phyloP scores from a whole-genome alignment of 1,284 basidiomycete species.

The Ustanciosporium gigantosporum region DNA sequence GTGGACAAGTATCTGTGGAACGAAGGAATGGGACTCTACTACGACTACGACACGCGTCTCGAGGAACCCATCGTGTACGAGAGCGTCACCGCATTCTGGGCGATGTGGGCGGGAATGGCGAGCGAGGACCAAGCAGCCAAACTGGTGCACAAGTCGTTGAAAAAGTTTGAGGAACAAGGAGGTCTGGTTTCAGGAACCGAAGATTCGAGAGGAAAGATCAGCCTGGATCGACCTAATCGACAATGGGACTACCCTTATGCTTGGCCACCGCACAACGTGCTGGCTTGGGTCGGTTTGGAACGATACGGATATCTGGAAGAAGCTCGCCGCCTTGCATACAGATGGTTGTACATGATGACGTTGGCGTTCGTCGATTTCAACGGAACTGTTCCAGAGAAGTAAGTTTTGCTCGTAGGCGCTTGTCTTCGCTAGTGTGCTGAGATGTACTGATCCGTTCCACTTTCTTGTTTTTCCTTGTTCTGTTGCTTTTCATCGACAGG shows the following conservation, averaged over 20 bases:
- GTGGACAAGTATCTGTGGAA: constrained; percentile 97
- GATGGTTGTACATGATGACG: constrained; percentile 87
- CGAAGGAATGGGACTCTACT: constrained; percentile 89
- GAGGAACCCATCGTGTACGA: constrained; percentile 92
- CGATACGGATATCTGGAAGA: constrained; percentile 94
- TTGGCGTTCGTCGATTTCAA: constrained; percentile 74
- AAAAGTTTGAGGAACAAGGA: constrained; percentile 93
- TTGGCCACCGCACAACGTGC: constrained; percentile 76
- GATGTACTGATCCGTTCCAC: too few relatives aligned
- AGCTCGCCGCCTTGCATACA: constrained; percentile 87
- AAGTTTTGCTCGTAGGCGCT: constrained; percentile 8
- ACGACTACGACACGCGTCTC: constrained; percentile 90
- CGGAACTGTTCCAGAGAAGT: constrained; percentile 94
- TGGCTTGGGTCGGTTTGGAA: constrained; percentile 95
- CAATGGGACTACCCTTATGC: constrained; percentile 76
- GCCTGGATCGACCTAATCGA: constrained; percentile 92
- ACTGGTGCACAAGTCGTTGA: constrained; percentile 83
- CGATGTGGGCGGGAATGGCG: constrained; percentile 94
- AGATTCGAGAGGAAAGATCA: constrained; percentile 91
- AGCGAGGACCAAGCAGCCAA: constrained; percentile 90
- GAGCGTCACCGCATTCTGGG: constrained; percentile 92
- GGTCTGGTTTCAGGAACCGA: constrained; percentile 97
- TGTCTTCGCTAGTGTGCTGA: too few relatives aligned
- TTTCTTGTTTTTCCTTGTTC: not conserved
- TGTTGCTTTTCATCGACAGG: constrained; percentile 60